Evolutionary conservation across 495 filamentous ascomycete species (phyloP).

Genomic region (Baudoinia panamericana): DNA sequence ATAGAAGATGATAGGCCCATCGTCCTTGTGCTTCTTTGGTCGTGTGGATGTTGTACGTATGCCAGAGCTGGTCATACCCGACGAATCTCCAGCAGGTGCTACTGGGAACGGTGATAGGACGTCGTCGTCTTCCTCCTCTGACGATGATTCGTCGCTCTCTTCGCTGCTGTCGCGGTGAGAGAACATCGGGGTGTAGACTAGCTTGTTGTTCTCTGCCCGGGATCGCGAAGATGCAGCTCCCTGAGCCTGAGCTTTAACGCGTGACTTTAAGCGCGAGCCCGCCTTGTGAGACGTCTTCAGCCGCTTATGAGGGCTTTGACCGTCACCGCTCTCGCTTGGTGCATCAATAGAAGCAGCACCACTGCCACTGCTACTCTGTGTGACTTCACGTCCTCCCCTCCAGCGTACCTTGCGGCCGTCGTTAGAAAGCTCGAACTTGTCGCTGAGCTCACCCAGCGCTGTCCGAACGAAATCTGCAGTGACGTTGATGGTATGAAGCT

Average conservation of each 20-base stretch:
- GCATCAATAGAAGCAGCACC: constrained; percentile 27
- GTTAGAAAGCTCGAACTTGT: constrained; percentile 54
- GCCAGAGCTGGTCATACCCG: constrained; percentile 23
- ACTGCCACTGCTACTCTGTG: constrained; percentile 40
- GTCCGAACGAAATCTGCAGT: constrained; percentile 57
- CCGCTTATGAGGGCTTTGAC: constrained; percentile 14
- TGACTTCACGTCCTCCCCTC: constrained; percentile 51
- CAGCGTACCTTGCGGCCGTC: constrained; percentile 66
- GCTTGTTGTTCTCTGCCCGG: constrained; percentile 14
- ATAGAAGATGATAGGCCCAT: constrained; percentile 72
- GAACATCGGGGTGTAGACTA: constrained; percentile 31
- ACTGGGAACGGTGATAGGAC: constrained; percentile 10
- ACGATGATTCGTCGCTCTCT: constrained; percentile 17
- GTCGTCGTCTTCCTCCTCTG: constrained; percentile 11
- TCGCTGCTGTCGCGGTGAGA: constrained; percentile 26
- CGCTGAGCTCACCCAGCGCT: constrained; percentile 51
- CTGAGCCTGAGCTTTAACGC: background rate
- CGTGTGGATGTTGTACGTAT: constrained; percentile 24
- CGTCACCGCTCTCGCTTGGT: background rate
- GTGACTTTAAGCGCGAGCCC: background rate
- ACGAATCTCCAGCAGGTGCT: constrained; percentile 19
- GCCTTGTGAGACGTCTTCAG: constrained; percentile 1
- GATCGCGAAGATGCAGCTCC: constrained; percentile 3
- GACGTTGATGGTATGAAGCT: constrained; percentile 66
- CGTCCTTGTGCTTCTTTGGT: constrained; percentile 27